Base-by-base conservation (phyloP, 768 basidiomycete species). In the Mrakia hoshinonis region DNA sequence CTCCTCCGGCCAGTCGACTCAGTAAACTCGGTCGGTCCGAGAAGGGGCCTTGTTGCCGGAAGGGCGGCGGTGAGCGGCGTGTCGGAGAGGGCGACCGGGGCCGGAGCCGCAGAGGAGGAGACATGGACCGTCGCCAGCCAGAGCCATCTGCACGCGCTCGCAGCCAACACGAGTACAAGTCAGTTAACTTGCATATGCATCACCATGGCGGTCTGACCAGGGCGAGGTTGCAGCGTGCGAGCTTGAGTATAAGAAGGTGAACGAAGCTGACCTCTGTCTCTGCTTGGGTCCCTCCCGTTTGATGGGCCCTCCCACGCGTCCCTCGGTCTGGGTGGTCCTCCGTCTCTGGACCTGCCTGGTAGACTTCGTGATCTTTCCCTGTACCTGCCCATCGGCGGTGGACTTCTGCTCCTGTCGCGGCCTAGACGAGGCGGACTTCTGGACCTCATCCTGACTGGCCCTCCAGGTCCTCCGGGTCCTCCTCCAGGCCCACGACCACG, bases 1-100 rank as follows among this genome's bases (percentile, higher is more conserved):
- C 34, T 61, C 58, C 58, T 5, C 31, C 58, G 22, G 58, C 58
- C 58, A 61, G 31, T n/a, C 58, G 58, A 38, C 58, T 61, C 31
- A 61, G 58, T 15, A 61, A 31, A 61, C 58, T 61, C 36, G 58
- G 58, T n/a, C 58, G 58, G 22, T 39, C 62, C 2, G 26, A 26
- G 47, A 47, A 13, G 22, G 29, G 12, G 15, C 34, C 36, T 66
- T 1, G 46, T n/a, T 15, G 63, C 26, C 15, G 63, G 31, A 24
- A 48, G n/a, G 48, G 29, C 4, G 31, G 64, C 12, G 47, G 64
- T n/a, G 64, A 49, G 29, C 46, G 48, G 31, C 26, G 64, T 24
- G 43, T 22, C 12, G 43, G 64, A 49, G 34, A 36, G 9, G 34
- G 34, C 13, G 55, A 58, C 18, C 29, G 49, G 5, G 36, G 36